Conservation (phyloP, 2,329 filamentous ascomycete species). For the Aspergillus oerlinghausenensis region DNA sequence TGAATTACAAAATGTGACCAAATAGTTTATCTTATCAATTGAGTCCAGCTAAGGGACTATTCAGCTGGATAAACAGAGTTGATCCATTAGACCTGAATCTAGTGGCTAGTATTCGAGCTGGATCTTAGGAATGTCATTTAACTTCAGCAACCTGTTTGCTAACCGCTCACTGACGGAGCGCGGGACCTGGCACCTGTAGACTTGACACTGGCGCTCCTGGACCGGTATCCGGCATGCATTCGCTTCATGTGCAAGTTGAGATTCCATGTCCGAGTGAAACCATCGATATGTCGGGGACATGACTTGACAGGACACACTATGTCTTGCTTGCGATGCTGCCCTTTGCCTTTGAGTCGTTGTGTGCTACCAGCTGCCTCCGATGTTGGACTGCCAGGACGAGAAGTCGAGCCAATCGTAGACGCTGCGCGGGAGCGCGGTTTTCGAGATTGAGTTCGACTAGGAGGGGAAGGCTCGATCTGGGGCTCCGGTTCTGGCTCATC, state of each 20-base stretch:
- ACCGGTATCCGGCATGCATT: conserved; percentile 24
- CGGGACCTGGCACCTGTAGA: neutral
- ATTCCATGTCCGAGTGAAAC: conserved; percentile 36
- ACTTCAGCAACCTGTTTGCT: neutral
- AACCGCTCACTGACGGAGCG: neutral
- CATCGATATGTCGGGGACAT: conserved; percentile 27
- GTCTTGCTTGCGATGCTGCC: conserved; percentile 22
- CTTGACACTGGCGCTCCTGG: conserved; percentile 1
- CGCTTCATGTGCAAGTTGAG: conserved; percentile 33
- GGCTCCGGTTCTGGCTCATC: conserved; percentile 6
- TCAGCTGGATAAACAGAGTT: neutral
- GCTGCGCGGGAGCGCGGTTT: conserved; percentile 5
- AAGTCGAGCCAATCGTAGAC: conserved; percentile 10
- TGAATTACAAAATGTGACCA: neutral
- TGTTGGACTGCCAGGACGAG: conserved; percentile 9
- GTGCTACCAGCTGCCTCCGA: conserved; percentile 3
- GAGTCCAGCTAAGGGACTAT: neutral
- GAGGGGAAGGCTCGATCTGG: neutral
- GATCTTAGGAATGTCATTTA: neutral
- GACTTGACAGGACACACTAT: conserved; percentile 28
- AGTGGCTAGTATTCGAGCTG: neutral
- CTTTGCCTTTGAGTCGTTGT: conserved; percentile 17
- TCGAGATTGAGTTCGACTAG: conserved; percentile 5
- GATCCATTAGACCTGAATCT: neutral
- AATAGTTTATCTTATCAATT: neutral